Evolutionary conservation across 2,329 filamentous ascomycete species (phyloP).

Genomic region (Cercospora sp.): DNA sequence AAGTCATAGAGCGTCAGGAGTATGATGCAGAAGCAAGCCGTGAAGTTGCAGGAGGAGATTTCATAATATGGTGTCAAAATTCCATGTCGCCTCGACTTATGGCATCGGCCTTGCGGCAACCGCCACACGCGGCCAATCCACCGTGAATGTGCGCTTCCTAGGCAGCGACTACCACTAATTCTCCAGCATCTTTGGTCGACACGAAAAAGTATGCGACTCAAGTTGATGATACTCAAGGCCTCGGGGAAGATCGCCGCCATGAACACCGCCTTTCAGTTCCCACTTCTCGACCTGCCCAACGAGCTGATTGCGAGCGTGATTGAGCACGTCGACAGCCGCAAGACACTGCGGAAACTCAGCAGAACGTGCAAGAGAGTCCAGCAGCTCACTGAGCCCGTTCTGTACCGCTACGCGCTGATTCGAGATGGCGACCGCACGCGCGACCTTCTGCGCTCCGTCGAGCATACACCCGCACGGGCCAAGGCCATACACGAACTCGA

Average conservation of each 20-base stretch:
- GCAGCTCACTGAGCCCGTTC: constrained; percentile 23
- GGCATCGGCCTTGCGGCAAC: background rate
- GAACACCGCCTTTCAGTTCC: constrained; percentile 24
- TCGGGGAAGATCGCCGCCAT: constrained; percentile 19
- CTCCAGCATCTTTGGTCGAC: background rate
- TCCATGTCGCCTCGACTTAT: background rate
- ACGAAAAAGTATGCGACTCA: constrained; percentile 10
- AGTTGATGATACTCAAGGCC: constrained; percentile 12
- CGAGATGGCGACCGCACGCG: constrained; percentile 13
- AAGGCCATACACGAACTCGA: constrained; percentile 21
- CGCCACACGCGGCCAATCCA: background rate
- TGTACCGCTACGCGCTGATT: constrained; percentile 25
- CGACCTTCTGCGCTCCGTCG: background rate
- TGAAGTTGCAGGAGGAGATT: background rate
- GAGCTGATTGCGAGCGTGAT: constrained; percentile 29
- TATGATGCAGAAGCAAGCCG: too few species aligned
- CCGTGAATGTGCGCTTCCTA: background rate
- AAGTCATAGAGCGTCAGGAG: background rate
- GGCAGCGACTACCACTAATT: background rate
- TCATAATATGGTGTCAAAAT: background rate
- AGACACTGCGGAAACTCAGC: constrained; percentile 20
- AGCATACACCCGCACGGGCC: constrained; percentile 13
- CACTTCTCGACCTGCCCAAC: constrained; percentile 27
- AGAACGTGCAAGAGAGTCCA: constrained; percentile 24
- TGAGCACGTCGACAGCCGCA: constrained; percentile 25